Base-by-base conservation (phyloP, 2,329 filamentous ascomycete genomes). In the Pseudogymnoascus sp. region DNA sequence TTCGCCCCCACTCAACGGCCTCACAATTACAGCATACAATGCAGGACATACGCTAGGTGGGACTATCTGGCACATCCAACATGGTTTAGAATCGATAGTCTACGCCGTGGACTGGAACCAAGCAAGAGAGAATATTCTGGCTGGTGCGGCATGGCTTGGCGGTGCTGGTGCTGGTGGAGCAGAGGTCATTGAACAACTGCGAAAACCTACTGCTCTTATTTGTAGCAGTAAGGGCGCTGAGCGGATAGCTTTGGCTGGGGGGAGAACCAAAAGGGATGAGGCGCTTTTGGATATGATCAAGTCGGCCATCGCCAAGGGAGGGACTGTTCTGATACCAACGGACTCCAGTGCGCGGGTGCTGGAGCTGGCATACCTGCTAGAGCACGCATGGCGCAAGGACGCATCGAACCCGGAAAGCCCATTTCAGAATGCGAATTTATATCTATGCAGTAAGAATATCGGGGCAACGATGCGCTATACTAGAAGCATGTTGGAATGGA, bases 61-160 rank as follows among this genome's bases (percentile, higher is more conserved):
- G 63, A 98, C 95, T 24, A 96, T 99, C 79, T 99, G 95, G 95
- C 93, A 98, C 72, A 93, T 99, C 67, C 93, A 98, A 71, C 92
- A 98, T 78, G 92, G 93, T 0, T 83, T 97, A 72, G 95, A 99
- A 75, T 97, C 93, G 0, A 93, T 99, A 43, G 93, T 99, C 1
- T 98, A 99, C 71, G 93, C 95, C 0, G 91, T 97, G 16, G 93
- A 98, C 72, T 99, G 95, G 95, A 97, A 97, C 70, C 93, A 97
- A 76, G 91, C 90, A n/a, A 86, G 91, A 69, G 95, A 99, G 74
- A 96, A 96, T 76, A 92, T 98, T 14, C 87, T 96, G 65, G 88
- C 93, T 0, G 93, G 93, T 66, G 95, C 95, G 22, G 92, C 93
- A 26, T 98, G 95, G 91, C 82, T 99, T 43, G 91, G 91, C 53